Evolutionary conservation across 352 stramenopile genomes (phyloP).

Genomic region (Phytophthora agathidicida): DNA sequence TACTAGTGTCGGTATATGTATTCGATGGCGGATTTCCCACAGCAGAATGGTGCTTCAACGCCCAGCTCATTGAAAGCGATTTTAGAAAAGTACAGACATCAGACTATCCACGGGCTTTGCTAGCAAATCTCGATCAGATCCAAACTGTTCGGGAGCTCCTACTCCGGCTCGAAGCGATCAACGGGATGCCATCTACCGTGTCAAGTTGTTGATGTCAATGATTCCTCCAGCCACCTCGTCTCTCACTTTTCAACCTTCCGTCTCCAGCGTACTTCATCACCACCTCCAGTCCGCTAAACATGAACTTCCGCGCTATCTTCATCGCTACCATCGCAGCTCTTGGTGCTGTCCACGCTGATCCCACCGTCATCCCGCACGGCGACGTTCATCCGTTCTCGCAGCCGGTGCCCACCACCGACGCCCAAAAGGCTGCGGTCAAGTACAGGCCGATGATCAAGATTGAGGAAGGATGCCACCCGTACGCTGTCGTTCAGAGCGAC

Average conservation of each 20-base stretch:
- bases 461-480: conserved; percentile 21
- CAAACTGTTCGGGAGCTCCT: too few species aligned
- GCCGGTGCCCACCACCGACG: neutral
- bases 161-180: too few species aligned
- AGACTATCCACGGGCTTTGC: too few species aligned
- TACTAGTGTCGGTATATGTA: too few species aligned
- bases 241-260: too few species aligned
- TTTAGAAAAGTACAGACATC: too few species aligned
- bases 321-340: conserved; percentile 11
- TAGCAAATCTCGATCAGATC: too few species aligned
- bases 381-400: conserved; percentile 4
- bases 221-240: neutral
- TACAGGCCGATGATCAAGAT: conserved; percentile 20
- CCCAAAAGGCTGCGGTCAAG: conserved; percentile 15
- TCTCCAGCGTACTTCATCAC: conserved; percentile 1
- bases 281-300: neutral
- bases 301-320: conserved; percentile 15
- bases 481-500: conserved; percentile 31
- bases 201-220: neutral
- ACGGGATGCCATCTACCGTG: too few species aligned
- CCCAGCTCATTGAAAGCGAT: too few species aligned
- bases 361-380: conserved; percentile 4
- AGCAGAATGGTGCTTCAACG: too few species aligned
- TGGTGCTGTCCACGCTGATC: neutral
- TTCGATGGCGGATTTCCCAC: too few species aligned